Conservation (phyloP, 108 stramenopile species). For the Cyclotella atomus region DNA sequence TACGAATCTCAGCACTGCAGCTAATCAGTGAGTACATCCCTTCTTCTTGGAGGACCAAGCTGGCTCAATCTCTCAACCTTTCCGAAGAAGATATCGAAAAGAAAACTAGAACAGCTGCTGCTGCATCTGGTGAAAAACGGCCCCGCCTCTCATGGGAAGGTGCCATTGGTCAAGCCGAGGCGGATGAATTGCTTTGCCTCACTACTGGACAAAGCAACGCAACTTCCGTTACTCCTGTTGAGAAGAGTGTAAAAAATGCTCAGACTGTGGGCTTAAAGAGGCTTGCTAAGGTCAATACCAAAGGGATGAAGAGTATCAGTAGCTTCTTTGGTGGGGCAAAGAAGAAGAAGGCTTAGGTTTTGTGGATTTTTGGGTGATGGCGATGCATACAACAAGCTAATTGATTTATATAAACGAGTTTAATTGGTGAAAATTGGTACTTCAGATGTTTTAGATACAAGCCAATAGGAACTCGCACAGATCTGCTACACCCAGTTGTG, state of each 20-base stretch:
- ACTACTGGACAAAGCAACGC: slow-evolving; percentile 28
- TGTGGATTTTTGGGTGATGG: not conserved
- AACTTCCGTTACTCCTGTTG: slow-evolving; percentile 21
- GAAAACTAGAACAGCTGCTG: slow-evolving; percentile 13
- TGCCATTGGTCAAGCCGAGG: slow-evolving; percentile 49
- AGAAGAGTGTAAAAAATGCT: slow-evolving; percentile 40
- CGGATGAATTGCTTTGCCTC: slow-evolving; percentile 43
- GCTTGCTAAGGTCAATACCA: slow-evolving; percentile 74
- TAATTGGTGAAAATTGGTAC: too few species aligned
- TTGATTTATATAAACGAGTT: too few species aligned
- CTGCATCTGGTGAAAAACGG: slow-evolving; percentile 23
- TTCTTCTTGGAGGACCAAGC: slow-evolving; percentile 48
- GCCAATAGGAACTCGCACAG: too few species aligned
- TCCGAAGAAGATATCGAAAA: slow-evolving; percentile 36
- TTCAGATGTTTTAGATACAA: too few species aligned
- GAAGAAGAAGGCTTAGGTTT: slow-evolving; percentile 21
- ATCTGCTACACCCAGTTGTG: too few species aligned
- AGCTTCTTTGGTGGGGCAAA: slow-evolving; percentile 64
- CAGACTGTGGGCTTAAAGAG: slow-evolving; percentile 62
- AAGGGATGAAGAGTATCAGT: slow-evolving; percentile 74
- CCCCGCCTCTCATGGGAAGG: slow-evolving; percentile 44
- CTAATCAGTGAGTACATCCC: slow-evolving; percentile 72
- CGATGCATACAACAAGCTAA: too few species aligned
- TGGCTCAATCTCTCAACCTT: slow-evolving; percentile 40
- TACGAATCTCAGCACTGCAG: slow-evolving; percentile 38